Percentiles rank a stretch among this genome's conserved stretches.
Evolutionary conservation across 1,284 basidiomycete genomes (phyloP).

Genomic region (Rhodotorula sp.): DNA sequence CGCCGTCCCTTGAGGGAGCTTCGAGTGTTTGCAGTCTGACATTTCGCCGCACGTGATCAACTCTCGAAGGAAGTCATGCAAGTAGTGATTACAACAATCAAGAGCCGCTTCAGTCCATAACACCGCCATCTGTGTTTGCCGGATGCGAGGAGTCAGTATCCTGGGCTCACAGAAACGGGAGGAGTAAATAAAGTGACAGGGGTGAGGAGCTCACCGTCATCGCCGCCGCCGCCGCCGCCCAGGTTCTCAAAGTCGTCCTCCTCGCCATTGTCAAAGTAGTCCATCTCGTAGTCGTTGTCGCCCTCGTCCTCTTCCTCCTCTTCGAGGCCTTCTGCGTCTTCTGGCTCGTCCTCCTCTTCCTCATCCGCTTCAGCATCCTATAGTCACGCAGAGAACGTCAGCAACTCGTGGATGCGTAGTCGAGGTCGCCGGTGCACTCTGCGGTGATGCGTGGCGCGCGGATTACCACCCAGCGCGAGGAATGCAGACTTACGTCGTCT

Average conservation of each 20-base stretch:
- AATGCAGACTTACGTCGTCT: slow-evolving; percentile 29
- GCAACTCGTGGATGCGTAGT: too few relatives aligned
- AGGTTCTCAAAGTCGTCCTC: slow-evolving; percentile 31
- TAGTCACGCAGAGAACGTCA: too few relatives aligned
- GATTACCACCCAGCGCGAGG: neutral
- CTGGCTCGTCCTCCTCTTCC: slow-evolving; percentile 11
- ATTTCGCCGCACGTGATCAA: neutral
- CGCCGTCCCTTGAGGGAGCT: too few relatives aligned
- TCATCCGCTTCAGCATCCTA: slow-evolving; percentile 8
- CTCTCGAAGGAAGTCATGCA: neutral
- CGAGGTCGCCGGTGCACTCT: too few relatives aligned
- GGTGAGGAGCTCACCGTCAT: slow-evolving; percentile 26
- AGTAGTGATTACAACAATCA: neutral
- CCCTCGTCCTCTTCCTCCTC: slow-evolving; percentile 29
- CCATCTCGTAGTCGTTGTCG: slow-evolving; percentile 35
- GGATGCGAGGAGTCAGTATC: neutral
- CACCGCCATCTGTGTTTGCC: slow-evolving; percentile 10
- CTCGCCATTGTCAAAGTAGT: slow-evolving; percentile 38
- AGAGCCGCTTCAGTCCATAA: slow-evolving; percentile 13
- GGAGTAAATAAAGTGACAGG: too few relatives aligned
- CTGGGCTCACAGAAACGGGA: neutral
- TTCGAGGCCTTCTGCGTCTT: slow-evolving; percentile 19
- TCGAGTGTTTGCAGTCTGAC: neutral
- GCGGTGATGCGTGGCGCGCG: neutral
- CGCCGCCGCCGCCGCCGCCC: slow-evolving; percentile 31